These are phyloP conservation scores for Coemansia sp. DNA, from an alignment of 192 early-diverging fungal genomes.

Conservation along the genomic window DNA sequence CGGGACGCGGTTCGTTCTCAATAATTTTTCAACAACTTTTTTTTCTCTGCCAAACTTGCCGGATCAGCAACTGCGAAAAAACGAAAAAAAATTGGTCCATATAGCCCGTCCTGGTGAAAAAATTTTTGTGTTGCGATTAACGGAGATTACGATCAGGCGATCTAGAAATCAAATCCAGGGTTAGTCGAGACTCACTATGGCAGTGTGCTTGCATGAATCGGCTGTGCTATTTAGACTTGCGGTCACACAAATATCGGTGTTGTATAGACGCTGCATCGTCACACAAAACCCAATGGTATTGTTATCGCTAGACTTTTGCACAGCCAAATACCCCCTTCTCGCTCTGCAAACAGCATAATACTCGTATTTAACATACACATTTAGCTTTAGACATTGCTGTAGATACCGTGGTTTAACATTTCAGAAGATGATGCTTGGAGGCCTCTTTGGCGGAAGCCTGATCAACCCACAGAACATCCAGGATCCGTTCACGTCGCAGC, in stretches of 20 bases:
- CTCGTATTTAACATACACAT: not conserved
- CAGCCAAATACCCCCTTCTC: not conserved
- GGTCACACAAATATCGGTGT: not conserved
- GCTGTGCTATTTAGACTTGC: too few relatives aligned
- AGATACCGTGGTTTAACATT: not conserved
- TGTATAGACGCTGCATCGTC: not conserved
- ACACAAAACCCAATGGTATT: not conserved
- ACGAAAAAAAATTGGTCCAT: not conserved
- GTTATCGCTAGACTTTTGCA: too few relatives aligned
- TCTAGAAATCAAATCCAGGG: not conserved
- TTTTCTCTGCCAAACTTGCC: not conserved
- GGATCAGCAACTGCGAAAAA: not conserved
- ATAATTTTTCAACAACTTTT: not conserved
- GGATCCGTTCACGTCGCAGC: slow-evolving; percentile 51
- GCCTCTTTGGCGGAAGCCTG: slow-evolving; percentile 44
- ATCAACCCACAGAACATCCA: slow-evolving; percentile 43
- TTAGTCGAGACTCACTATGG: not conserved
- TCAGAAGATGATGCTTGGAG: slow-evolving; percentile 49
- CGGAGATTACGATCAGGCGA: not conserved
- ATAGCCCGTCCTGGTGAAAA: not conserved
- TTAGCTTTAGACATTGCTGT: not conserved
- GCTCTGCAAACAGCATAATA: not conserved
- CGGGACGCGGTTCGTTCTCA: not conserved
- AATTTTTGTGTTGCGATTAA: not conserved
- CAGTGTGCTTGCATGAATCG: not conserved